Percentiles rank a stretch among this genome's conserved stretches.
Conservation (phyloP, 2,329 filamentous ascomycete species). For the Alternaria brassicicola region DNA sequence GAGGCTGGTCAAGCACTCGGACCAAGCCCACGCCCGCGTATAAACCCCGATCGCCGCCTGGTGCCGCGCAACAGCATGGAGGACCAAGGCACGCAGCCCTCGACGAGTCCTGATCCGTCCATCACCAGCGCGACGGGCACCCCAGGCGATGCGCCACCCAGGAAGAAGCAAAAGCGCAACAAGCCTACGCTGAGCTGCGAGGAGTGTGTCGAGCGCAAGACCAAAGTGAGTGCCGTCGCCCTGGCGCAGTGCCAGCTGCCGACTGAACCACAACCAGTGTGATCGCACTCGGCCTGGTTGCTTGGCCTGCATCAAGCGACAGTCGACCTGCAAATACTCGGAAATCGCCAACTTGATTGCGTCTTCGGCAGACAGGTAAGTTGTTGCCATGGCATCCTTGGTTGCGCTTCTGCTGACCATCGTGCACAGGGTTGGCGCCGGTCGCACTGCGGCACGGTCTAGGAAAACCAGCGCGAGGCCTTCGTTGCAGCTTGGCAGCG, state of each 20-base stretch:
- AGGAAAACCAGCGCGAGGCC: slow-evolving; percentile 41
- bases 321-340: slow-evolving; percentile 77
- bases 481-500: slow-evolving; percentile 26
- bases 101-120: slow-evolving; percentile 28
- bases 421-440: slow-evolving; percentile 31
- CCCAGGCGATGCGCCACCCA: slow-evolving; percentile 47
- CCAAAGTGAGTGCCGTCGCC: slow-evolving; percentile 63
- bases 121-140: slow-evolving; percentile 13
- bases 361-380: slow-evolving; percentile 63
- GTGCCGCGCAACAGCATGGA: slow-evolving; percentile 6
- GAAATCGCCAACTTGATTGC: slow-evolving; percentile 74
- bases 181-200: slow-evolving; percentile 81
- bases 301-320: slow-evolving; percentile 71
- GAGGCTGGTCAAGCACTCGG: background rate
- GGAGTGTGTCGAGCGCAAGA: slow-evolving; percentile 82
- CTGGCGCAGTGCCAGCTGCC: background rate
- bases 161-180: slow-evolving; percentile 82
- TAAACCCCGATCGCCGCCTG: background rate
- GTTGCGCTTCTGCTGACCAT: slow-evolving; percentile 27
- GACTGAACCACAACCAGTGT: slow-evolving; percentile 60
- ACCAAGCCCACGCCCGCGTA: background rate
- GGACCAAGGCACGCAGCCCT: slow-evolving; percentile 21
- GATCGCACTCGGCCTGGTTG: slow-evolving; percentile 69
- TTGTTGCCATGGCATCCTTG: background rate
- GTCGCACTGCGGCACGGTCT: slow-evolving; percentile 32